Base-by-base conservation (phyloP, 2,329 filamentous ascomycete genomes). In the Apiospora arundinis region DNA sequence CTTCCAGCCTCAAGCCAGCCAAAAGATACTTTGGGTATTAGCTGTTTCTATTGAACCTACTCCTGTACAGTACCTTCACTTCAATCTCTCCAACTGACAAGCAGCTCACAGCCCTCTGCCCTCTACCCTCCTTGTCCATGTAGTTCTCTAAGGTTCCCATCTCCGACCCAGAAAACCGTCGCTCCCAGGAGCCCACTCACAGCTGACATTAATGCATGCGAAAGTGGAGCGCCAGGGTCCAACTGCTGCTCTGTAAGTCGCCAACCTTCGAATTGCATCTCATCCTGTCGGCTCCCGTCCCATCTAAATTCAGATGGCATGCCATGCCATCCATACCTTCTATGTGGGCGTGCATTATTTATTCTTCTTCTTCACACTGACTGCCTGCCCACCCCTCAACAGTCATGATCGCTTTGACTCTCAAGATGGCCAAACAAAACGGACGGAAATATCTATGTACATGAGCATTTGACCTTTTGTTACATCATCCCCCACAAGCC, bases 241-340 rank as follows among this genome's bases (percentile, higher is more conserved):
- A 40, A 63, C 32, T 63, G 32, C 56, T 63, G 56, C 28, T n/a
- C 56, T 63, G 56, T 63, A 63, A 63, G 56, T 37, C 56, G 56
- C 56, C 56, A 63, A 63, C 56, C 56, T 63, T 63, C 56, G 56
- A 63, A 63, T 63, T 63, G 56, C 56, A 63, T 63, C 56, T 63
- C 56, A 8, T 63, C 52, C 56, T 63, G 56, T 40, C 56, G 37
- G 56, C n/a, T 63, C 32, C 56, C 56, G 56, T 63, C 56, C 56
- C 56, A 63, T 63, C 56, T 63, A 40, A 63, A 16, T 63, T 63
- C 56, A 63, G 56, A 63, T 63, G 56, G 56, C 56, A 63, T 60
- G 52, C 52, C 52, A 60, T 60, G 52, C 28, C 52, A 21, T 9
- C 18, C 32, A 42, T 42, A 4, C 12, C 2, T 42, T 5, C 40